These are phyloP conservation scores for Symbiodinium pilosum DNA, from an alignment of 73 alveolate genomes.

Conservation along the genomic window DNA sequence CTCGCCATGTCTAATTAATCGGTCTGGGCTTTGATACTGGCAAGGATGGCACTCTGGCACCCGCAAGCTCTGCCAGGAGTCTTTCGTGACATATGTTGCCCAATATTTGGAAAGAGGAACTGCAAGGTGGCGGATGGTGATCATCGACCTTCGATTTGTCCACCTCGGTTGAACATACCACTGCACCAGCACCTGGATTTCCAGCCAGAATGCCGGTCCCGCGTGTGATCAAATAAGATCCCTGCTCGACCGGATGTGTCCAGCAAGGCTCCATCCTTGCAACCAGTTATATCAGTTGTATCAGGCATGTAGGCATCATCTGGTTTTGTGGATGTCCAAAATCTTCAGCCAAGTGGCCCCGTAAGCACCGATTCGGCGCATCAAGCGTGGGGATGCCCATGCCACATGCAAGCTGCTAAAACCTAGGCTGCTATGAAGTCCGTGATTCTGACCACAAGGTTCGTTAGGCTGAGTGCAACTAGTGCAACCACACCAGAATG, in stretches of 20 bases:
- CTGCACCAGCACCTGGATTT: no score
- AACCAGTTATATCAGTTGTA: no score
- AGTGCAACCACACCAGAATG: neutral
- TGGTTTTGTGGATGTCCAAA: neutral
- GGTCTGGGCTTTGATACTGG: no score
- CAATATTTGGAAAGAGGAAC: neutral
- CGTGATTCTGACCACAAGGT: neutral
- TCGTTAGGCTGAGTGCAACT: neutral
- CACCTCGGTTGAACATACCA: neutral
- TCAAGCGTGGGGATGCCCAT: neutral
- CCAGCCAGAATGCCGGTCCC: neutral
- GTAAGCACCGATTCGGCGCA: neutral
- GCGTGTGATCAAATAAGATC: neutral
- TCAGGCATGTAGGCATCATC: no score
- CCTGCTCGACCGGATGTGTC: neutral
- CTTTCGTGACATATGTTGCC: no score
- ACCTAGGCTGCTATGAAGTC: neutral
- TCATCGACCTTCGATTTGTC: slow-evolving; percentile 31
- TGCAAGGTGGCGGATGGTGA: slow-evolving; percentile 64
- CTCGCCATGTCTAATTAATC: no score
- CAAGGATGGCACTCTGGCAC: no score
- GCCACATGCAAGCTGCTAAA: neutral
- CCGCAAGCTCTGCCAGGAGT: no score
- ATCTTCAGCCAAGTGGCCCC: neutral
- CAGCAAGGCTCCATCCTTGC: neutral